phyloP scores from a whole-genome alignment of 2,329 filamentous ascomycete genomes.

The Apiospora arundinis region DNA sequence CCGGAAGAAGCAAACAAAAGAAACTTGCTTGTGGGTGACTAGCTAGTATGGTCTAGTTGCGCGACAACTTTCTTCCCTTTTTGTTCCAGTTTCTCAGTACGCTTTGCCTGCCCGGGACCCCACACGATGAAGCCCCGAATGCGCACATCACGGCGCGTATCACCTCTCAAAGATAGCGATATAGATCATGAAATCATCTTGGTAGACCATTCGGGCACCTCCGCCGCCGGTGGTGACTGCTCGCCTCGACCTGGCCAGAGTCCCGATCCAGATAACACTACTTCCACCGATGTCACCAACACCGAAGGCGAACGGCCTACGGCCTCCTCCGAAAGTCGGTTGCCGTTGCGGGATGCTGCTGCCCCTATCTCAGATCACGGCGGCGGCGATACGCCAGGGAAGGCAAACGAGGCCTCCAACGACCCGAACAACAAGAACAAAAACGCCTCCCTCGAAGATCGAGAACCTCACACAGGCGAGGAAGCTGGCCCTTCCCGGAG shows the following conservation, averaged over 20 bases:
- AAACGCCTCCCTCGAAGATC: neutral
- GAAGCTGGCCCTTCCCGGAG: slow-evolving; percentile 26
- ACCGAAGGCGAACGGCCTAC: slow-evolving; percentile 29
- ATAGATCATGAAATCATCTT: slow-evolving; percentile 76
- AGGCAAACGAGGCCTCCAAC: neutral
- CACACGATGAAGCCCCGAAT: slow-evolving; percentile 47
- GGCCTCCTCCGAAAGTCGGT: slow-evolving; percentile 32
- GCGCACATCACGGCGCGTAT: slow-evolving; percentile 61
- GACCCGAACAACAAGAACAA: neutral
- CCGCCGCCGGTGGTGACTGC: neutral
- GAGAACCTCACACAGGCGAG: slow-evolving; percentile 32
- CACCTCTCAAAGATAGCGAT: slow-evolving; percentile 62
- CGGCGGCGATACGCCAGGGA: neutral
- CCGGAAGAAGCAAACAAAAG: neutral
- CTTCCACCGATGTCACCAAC: slow-evolving; percentile 22
- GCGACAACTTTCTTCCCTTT: slow-evolving; percentile 17
- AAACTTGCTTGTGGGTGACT: neutral
- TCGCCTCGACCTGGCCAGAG: neutral
- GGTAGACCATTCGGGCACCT: slow-evolving; percentile 57
- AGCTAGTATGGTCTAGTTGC: slow-evolving; percentile 1
- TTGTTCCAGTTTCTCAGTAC: slow-evolving; percentile 32
- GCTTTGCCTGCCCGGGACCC: slow-evolving; percentile 27
- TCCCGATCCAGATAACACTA: slow-evolving; percentile 23
- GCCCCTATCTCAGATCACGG: slow-evolving; percentile 20
- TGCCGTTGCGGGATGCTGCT: slow-evolving; percentile 28